Evolutionary conservation across 768 basidiomycete species (phyloP).

Genomic region (Pleurotus salmoneostramineus): DNA sequence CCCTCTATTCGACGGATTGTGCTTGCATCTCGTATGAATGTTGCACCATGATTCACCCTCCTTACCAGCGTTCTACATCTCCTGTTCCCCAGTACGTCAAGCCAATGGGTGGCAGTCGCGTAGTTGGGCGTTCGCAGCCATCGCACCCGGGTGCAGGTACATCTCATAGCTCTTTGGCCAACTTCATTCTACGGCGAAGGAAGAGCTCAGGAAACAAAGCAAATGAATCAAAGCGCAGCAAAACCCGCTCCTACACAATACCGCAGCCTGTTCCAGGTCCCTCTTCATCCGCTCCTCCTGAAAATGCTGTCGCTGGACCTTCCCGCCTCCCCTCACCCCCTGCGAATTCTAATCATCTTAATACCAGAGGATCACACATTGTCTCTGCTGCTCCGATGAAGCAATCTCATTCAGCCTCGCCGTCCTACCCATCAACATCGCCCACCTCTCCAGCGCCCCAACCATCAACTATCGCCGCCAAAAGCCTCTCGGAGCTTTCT

Average conservation of each 20-base stretch:
- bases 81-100: not conserved
- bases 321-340: not conserved
- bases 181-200: conserved; percentile 2
- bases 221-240: not conserved
- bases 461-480: not conserved
- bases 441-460: not conserved
- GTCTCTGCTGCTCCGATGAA: not conserved
- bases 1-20: no score
- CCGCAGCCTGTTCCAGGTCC: not conserved
- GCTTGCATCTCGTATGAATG: no score
- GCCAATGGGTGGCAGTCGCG: not conserved
- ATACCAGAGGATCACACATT: not conserved
- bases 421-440: not conserved
- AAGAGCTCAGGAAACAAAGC: conserved; percentile 4
- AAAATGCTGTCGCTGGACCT: conserved; percentile 1
- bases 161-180: conserved; percentile 2
- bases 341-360: not conserved
- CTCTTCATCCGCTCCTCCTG: not conserved
- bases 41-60: not conserved
- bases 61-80: not conserved
- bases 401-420: not conserved
- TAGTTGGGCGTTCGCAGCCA: no score
- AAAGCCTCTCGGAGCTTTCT: not conserved
- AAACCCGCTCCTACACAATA: not conserved
- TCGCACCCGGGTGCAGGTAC: not conserved